Evolutionary conservation across 768 basidiomycete species (phyloP).

Genomic region (Tricholoma saponaceum): DNA sequence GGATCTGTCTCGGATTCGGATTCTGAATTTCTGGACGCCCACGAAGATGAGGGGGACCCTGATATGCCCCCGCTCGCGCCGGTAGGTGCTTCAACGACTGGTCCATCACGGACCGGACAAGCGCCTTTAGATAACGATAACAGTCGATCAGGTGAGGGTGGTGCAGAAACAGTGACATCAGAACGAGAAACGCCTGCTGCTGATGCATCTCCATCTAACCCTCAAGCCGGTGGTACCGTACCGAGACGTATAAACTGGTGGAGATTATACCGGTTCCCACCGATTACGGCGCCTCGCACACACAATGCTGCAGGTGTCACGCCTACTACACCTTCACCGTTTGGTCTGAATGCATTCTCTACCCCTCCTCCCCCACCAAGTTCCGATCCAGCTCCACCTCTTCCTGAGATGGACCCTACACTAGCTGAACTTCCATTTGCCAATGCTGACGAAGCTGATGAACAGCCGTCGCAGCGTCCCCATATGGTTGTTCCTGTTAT

Average conservation of each 20-base stretch:
- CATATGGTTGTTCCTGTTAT: slow-evolving; percentile 74
- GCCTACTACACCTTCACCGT: slow-evolving; percentile 8
- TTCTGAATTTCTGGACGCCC: slow-evolving; percentile 29
- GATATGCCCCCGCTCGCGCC: not conserved
- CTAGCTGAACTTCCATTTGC: slow-evolving; percentile 16
- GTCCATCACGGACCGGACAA: not conserved
- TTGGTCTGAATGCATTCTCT: slow-evolving; percentile 3
- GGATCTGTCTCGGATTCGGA: slow-evolving; percentile 33
- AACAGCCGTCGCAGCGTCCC: slow-evolving; percentile 5
- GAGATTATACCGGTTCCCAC: slow-evolving; percentile 79
- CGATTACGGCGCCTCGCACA: slow-evolving; percentile 41
- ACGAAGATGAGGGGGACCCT: slow-evolving; percentile 22
- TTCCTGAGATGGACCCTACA: slow-evolving; percentile 9
- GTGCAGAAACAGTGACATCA: not conserved
- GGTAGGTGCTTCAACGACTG: slow-evolving; percentile 5
- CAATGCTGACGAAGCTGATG: slow-evolving; percentile 1
- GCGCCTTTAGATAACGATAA: not conserved
- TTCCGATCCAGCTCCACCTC: slow-evolving; percentile 1
- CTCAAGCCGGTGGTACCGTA: slow-evolving; percentile 13
- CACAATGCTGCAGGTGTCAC: slow-evolving; percentile 15
- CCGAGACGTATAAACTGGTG: slow-evolving; percentile 69
- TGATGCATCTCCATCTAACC: slow-evolving; percentile 4
- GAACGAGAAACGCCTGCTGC: not conserved
- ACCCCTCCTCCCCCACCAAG: slow-evolving; percentile 7
- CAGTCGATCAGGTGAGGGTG: not conserved